Evolutionary conservation across 139 green algal genomes (phyloP), one percentile per base, ranked within the genome.

Genomic region (Haematococcus lacustris): DNA sequence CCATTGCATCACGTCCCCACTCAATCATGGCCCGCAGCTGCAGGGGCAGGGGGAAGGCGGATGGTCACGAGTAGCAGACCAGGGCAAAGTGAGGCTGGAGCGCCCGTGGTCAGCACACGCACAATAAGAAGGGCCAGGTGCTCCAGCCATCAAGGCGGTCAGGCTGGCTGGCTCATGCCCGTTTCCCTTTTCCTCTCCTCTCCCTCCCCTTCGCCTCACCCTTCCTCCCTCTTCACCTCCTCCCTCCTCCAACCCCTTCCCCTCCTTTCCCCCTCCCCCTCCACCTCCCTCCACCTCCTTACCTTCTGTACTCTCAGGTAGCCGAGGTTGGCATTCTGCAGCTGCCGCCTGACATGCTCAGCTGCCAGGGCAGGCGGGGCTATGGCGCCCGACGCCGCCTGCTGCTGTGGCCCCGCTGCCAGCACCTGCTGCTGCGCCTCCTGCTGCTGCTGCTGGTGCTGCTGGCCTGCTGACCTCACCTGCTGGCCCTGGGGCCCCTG

Each of bases 11-110:
- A 47, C 72, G 62, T 2, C 85, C 80, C 90, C 90, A 96, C 76
- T 93, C 88, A 63, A 96, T 87, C 76, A 93, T 87, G 50, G 72
- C 76, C 2, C 91, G 80, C 71, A 96, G 78, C 78, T 88, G 80
- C n/a, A n/a, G n/a, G n/a, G n/a, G n/a, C n/a, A n/a, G n/a, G n/a
- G n/a, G n/a, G n/a, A n/a, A n/a, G n/a, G n/a, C n/a, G n/a, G n/a
- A n/a, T n/a, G n/a, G n/a, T n/a, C n/a, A n/a, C n/a, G n/a, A n/a
- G n/a, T n/a, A n/a, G n/a, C n/a, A n/a, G n/a, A n/a, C n/a, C n/a
- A n/a, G n/a, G n/a, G n/a, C n/a, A n/a, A n/a, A n/a, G n/a, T n/a
- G n/a, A n/a, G n/a, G n/a, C n/a, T n/a, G n/a, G n/a, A n/a, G n/a
- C n/a, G n/a, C n/a, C n/a, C n/a, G n/a, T n/a, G n/a, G n/a, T n/a